A percentile compares a stretch with the other conserved stretches of the same genome.
Evolutionary conservation across 179 eudicot genomes (phyloP).

Genomic region (Spergularia azorica): DNA sequence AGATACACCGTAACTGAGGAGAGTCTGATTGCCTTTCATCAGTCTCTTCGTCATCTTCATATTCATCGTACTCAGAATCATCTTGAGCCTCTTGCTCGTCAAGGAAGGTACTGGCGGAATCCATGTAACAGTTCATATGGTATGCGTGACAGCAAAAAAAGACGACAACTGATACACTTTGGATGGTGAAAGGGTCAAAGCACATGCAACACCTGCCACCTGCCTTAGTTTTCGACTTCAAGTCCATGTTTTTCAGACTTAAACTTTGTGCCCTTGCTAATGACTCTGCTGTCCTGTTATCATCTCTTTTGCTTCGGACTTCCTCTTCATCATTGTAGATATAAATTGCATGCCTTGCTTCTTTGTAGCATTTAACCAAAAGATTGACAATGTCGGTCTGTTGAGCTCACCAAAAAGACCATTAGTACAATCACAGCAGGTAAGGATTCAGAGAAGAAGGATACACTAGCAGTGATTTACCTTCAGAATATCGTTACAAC

Average conservation of each 20-base stretch:
- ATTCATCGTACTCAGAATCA: conserved; percentile 50
- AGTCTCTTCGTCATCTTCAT: conserved; percentile 52
- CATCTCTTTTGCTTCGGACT: conserved; percentile 62
- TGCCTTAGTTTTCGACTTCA: conserved; percentile 72
- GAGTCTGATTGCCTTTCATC: conserved; percentile 37
- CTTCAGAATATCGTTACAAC: conserved; percentile 91
- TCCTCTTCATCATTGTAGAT: conserved; percentile 76
- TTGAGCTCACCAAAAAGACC: conserved; percentile 14
- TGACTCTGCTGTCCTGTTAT: conserved; percentile 38
- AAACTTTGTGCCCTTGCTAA: conserved; percentile 41
- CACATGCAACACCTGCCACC: conserved; percentile 94
- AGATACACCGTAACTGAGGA: conserved; percentile 67
- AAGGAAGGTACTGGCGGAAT: conserved; percentile 54
- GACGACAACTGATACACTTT: conserved; percentile 59
- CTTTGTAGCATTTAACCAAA: conserved; percentile 80
- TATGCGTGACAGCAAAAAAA: conserved; percentile 96
- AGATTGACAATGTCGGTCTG: conserved; percentile 90
- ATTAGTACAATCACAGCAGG: conserved; percentile 5
- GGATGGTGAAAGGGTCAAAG: conserved; percentile 87
- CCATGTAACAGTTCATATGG: conserved; percentile 76
- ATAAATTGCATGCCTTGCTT: conserved; percentile 80
- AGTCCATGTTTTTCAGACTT: conserved; percentile 55
- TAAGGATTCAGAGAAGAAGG: not conserved
- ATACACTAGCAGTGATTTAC: conserved; percentile 32
- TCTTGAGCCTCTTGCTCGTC: conserved; percentile 41